Percentiles rank a stretch among this genome's conserved stretches.
These are phyloP conservation scores for Iberis amara DNA, from an alignment of 441 rosid genomes.

Conservation along the genomic window DNA sequence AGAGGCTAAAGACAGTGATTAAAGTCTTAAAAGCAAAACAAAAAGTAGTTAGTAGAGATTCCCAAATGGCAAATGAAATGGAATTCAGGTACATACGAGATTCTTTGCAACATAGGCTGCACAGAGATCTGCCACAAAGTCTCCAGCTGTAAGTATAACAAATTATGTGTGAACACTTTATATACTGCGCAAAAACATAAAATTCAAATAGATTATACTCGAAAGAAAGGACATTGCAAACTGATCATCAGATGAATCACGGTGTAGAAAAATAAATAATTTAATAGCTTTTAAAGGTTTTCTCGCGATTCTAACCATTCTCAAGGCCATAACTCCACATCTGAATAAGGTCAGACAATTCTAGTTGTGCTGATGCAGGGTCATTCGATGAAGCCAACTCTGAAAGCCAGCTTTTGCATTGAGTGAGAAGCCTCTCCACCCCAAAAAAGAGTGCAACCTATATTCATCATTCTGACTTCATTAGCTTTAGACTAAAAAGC, in stretches of 20 bases:
- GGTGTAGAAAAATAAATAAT: background rate
- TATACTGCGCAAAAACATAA: slow-evolving; percentile 10
- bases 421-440: slow-evolving; percentile 49
- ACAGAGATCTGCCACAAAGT: slow-evolving; percentile 55
- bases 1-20: slow-evolving; percentile 6
- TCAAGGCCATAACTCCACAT: slow-evolving; percentile 66
- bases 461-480: slow-evolving; percentile 8
- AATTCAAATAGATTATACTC: background rate
- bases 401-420: slow-evolving; percentile 55
- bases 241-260: slow-evolving; percentile 1
- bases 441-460: slow-evolving; percentile 85
- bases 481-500: background rate
- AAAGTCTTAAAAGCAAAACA: background rate
- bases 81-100: slow-evolving; percentile 53
- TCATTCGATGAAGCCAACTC: slow-evolving; percentile 36
- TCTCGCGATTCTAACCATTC: slow-evolving; percentile 44
- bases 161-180: slow-evolving; percentile 25
- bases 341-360: slow-evolving; percentile 52
- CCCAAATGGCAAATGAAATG: slow-evolving; percentile 25
- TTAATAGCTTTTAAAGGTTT: slow-evolving; percentile 11
- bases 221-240: background rate
- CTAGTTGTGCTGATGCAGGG: slow-evolving; percentile 27
- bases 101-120: slow-evolving; percentile 64
- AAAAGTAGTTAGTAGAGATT: slow-evolving; percentile 2
- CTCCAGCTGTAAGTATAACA: slow-evolving; percentile 49